Base-by-base conservation (phyloP, 257 asterid genomes). In the Solanum clarkiae region DNA sequence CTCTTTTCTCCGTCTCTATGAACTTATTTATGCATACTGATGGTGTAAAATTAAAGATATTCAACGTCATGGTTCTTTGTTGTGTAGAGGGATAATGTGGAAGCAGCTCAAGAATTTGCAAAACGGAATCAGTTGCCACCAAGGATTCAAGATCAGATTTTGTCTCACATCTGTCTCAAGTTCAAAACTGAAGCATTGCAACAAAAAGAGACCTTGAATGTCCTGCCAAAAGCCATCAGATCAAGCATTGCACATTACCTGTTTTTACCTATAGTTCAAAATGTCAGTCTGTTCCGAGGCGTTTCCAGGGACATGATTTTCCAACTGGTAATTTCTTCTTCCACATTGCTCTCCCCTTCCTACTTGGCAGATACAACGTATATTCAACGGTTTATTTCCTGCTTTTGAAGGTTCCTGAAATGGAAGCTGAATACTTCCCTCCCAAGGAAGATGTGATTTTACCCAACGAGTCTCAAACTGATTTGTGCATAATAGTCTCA, bases 341-440 rank as follows among this genome's bases (percentile, higher is more conserved):
- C 70, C 55, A 56, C 22, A 72, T 32, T 47, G 47, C 36, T 11
- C 29, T n/a, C 66, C 32, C 66, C 32, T 70, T 40, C 51, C 45
- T 15, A 44, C 17, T 71, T 42, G 32, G 32, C 36, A 6, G 16
- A 11, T 71, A 44, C 20, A 71, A n/a, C 36, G 0, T 44, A 71
- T 81, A 15, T 36, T 24, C 75, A 62, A 20, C 22, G 5, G 20
- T 24, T 24, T 26, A 24, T 85, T 62, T 79, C 82, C 49, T 49
- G 29, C 13, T 26, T 70, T 65, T 77, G 42, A 88, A 94, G 98
- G 95, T 95, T 80, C 93, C 97, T 8, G 96, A 95, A 90, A 84
- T 93, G 95, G 97, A 95, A 90, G 97, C 97, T 0, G 98, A 95
- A 86, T 95, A 93, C 83, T 93, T 87, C 88, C 96, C 98, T 56